Conservation (phyloP, 306 rosid genomes). For the Carpinus fangiana region DNA sequence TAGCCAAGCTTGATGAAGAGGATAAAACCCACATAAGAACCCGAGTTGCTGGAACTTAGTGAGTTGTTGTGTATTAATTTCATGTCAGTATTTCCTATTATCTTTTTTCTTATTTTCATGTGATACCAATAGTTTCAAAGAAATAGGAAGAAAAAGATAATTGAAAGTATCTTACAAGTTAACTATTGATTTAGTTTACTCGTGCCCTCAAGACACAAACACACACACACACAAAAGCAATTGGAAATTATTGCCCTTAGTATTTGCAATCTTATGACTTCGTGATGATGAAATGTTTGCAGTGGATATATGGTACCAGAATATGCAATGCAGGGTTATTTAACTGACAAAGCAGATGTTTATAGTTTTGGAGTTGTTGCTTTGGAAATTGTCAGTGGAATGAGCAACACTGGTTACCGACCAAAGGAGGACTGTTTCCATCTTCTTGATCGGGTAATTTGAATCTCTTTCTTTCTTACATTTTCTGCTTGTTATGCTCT, state of each 20-base stretch:
- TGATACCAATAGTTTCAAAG: not conserved
- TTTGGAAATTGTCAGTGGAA: slow-evolving; percentile 34
- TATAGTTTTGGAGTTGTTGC: slow-evolving; percentile 37
- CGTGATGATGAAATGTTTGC: not conserved
- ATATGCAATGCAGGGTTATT: slow-evolving; percentile 34
- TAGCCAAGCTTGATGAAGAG: slow-evolving; percentile 46
- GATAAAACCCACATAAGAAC: slow-evolving; percentile 44
- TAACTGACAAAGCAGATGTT: slow-evolving; percentile 40
- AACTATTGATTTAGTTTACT: not conserved
- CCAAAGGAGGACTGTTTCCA: slow-evolving; percentile 14
- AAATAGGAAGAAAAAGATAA: not conserved
- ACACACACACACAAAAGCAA: too few relatives aligned
- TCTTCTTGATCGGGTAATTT: slow-evolving; percentile 41
- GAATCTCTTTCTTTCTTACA: not conserved
- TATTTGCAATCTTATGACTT: not conserved
- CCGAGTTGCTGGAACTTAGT: slow-evolving; percentile 40
- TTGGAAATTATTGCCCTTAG: not conserved
- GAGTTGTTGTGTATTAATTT: not conserved
- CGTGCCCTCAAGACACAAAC: too few relatives aligned
- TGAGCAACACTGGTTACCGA: slow-evolving; percentile 18
- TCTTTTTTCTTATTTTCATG: not conserved
- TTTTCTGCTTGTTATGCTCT: not conserved
- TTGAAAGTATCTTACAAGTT: not conserved
- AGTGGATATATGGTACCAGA: slow-evolving; percentile 45
- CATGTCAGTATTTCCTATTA: not conserved